Conservation (phyloP, 2,329 filamentous ascomycete species). For the Calycina marina region DNA sequence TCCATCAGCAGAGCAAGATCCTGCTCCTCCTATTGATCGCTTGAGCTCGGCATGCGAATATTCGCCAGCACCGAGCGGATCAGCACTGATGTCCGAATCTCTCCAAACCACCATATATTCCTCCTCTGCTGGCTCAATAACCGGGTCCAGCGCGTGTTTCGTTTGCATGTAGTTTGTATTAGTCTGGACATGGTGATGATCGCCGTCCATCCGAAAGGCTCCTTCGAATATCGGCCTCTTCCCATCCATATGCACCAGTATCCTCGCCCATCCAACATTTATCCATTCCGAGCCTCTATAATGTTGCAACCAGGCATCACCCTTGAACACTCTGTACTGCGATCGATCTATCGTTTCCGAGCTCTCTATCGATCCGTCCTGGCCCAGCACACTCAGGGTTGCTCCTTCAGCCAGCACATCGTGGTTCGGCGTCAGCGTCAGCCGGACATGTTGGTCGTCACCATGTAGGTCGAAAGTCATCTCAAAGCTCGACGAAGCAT, state of each 20-base stretch:
- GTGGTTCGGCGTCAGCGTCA: constrained; percentile 78
- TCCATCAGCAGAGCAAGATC: constrained; percentile 58
- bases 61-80: constrained; percentile 27
- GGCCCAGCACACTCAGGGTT: constrained; percentile 54
- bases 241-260: constrained; percentile 67
- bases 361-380: constrained; percentile 52
- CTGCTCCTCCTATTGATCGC: constrained; percentile 20
- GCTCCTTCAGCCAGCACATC: constrained; percentile 72
- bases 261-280: constrained; percentile 73
- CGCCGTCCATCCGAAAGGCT: constrained; percentile 64
- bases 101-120: constrained; percentile 86
- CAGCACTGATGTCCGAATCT: constrained; percentile 62
- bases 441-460: constrained; percentile 53
- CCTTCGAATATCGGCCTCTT: constrained; percentile 73
- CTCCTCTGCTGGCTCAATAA: constrained; percentile 32
- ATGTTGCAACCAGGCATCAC: constrained; percentile 55
- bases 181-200: constrained; percentile 79
- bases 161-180: constrained; percentile 59
- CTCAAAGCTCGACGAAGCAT: constrained; percentile 72
- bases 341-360: constrained; percentile 57
- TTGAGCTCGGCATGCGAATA: constrained; percentile 31
- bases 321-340: constrained; percentile 74
- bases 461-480: constrained; percentile 64
- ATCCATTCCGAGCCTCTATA: constrained; percentile 52
- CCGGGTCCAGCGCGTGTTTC: constrained; percentile 56